Evolutionary conservation across 108 stramenopile genomes (phyloP), one percentile per base, ranked within the genome.

Genomic region (Nitzschia palea): DNA sequence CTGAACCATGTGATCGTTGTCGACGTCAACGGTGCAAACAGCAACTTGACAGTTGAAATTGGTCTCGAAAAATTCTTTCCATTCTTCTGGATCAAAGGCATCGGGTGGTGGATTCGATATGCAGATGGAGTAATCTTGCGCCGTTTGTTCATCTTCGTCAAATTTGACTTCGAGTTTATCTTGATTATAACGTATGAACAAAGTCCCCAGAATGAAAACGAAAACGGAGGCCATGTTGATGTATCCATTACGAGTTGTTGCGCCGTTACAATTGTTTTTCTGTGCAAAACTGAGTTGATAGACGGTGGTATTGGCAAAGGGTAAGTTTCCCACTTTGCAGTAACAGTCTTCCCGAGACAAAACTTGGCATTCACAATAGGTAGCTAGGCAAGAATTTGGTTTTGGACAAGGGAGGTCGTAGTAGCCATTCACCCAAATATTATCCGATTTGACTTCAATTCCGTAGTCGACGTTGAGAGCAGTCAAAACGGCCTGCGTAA

Each of bases 61-160:
- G 15, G 42, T 72, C 26, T 85, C 58, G 62, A 94, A 94, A 66
- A 83, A 96, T 29, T 74, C 52, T 35, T 62, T 70, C 93, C 94
- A 96, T 70, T 91, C 93, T 30, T 93, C 87, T 0, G 93, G 91
- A 73, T 88, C 71, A 20, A 68, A 81, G 23, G 96, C 96, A 73
- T 91, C 87, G 0, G 44, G 53, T 6, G 89, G 90, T 42, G 96
- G 96, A 72, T 96, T 94, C 3, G 31, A 51, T 27, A 96, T 77
- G 33, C 80, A 71, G 55, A 96, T 79, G 12, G 89, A 87, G 76
- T 96, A 96, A 80, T 96, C 96, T 58, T 94, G 91, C 18, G 93
- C 89, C 3, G 96, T 97, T 56, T 95, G 90, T 55, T 88, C 88
- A 34, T 91, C 88, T 74, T 90, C 93, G 42, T 96, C 95, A 44